Percentiles rank a stretch among this genome's conserved stretches.
These are phyloP conservation scores for Botrytis deweyae DNA, from an alignment of 2,329 filamentous ascomycete genomes.

Conservation along the genomic window DNA sequence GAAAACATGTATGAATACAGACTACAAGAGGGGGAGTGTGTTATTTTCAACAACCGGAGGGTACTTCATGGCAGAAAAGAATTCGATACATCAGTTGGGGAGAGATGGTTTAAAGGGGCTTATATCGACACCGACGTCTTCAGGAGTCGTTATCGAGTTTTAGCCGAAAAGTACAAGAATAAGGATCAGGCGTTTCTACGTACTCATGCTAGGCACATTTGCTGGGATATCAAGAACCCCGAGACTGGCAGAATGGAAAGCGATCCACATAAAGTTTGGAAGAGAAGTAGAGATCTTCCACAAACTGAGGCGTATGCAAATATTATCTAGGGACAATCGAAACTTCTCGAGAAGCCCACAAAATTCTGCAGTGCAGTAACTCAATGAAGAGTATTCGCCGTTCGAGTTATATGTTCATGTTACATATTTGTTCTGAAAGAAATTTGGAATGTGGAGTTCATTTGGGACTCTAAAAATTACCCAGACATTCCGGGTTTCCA, in stretches of 20 bases:
- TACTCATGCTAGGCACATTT: constrained; percentile 10
- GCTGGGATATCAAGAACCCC: constrained; percentile 15
- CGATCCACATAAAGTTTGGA: constrained; percentile 18
- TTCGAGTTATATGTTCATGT: not conserved
- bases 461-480: not conserved
- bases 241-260: constrained; percentile 19
- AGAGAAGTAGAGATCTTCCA: constrained; percentile 16
- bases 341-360: not conserved
- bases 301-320: constrained; percentile 17
- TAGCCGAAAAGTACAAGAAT: constrained; percentile 31
- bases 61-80: constrained; percentile 79
- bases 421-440: not conserved
- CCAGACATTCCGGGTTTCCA: not conserved
- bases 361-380: not conserved
- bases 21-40: constrained; percentile 79
- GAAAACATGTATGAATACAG: constrained; percentile 66
- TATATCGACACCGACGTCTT: constrained; percentile 74
- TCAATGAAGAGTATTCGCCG: not conserved
- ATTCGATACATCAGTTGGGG: constrained; percentile 67
- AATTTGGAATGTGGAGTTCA: not conserved
- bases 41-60: constrained; percentile 86
- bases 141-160: constrained; percentile 46
- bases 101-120: constrained; percentile 80
- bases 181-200: not conserved
- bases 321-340: not conserved